Conservation (phyloP, 768 basidiomycete species). For the Pisolithus microcarpus region DNA sequence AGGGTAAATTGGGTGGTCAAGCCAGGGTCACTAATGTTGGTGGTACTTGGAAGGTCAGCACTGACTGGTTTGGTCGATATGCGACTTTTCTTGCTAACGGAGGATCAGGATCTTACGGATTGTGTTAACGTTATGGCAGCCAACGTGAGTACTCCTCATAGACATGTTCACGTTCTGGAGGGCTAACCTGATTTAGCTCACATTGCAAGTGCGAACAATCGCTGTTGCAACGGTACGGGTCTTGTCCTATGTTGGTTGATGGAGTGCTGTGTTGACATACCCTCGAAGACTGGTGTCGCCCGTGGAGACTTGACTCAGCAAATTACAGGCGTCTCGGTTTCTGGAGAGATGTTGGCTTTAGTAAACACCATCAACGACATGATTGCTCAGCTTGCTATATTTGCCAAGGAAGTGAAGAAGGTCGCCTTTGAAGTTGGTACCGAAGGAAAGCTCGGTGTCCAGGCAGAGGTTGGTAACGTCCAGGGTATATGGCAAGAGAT, state of each 20-base stretch:
- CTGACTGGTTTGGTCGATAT: background rate
- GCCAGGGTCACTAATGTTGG: constrained; percentile 91
- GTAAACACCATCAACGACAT: constrained; percentile 97
- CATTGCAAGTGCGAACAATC: constrained; percentile 88
- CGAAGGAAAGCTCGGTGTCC: constrained; percentile 96
- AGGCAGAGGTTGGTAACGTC: constrained; percentile 93
- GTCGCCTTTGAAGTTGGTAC: constrained; percentile 97
- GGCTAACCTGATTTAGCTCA: constrained; percentile 51
- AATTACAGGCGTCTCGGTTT: constrained; percentile 85
- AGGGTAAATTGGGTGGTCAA: constrained; percentile 90
- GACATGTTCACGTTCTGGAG: too few species aligned
- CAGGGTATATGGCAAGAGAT: constrained; percentile 99
- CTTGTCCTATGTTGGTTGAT: background rate
- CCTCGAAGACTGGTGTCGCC: constrained; percentile 75
- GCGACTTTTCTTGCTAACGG: constrained; percentile 1
- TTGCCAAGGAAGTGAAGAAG: constrained; percentile 81
- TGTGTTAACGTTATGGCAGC: constrained; percentile 95
- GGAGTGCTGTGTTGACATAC: background rate
- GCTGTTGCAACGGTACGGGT: constrained; percentile 78
- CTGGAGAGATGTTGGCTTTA: constrained; percentile 92
- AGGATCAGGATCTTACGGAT: constrained; percentile 70
- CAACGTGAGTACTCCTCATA: constrained; percentile 48
- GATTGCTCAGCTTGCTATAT: constrained; percentile 63
- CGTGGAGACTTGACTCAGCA: constrained; percentile 91
- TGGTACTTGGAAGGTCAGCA: constrained; percentile 84